Base-by-base conservation (phyloP, 169 alveolate genomes). In the Plasmodium reichenowi region DNA sequence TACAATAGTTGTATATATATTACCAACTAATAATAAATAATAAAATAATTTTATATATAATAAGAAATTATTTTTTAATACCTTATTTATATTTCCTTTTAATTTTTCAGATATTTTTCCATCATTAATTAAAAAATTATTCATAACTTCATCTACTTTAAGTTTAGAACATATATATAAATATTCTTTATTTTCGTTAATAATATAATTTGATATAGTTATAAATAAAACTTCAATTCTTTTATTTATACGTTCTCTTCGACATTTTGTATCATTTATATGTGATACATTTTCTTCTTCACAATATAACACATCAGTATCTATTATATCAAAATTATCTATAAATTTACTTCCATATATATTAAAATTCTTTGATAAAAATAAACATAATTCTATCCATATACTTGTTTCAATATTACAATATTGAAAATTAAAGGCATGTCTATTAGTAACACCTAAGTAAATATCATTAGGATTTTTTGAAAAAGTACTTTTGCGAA, bases 401-500 rank as follows among this genome's bases (percentile, higher is more conserved):
- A 86, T 86, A 45, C 88, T 86, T 71, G 92, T 86, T 66, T 86
- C 92, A 48, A 86, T 86, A 48, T 86, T 86, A 64, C 88, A 86
- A 22, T 72, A 72, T 62, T 86, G 88, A 60, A 71, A 72, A 59
- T 86, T 86, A 26, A 71, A 86, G 17, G 72, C 74, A 86, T 72
- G 50, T 56, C 56, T 70, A 64, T 70, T 86, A 12, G 92, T 86
- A 20, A 86, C 72, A n/a, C 78, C 87, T 56, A 86, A 72, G 8
- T 32, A 20, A 32, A 48, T 75, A n/a, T 22, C 72, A 64, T 58
- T 60, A 59, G 54, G 47, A 56, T 56, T 56, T 38, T 38, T 38
- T 38, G 47, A 38, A 38, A 38, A 38, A 5, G 47, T 38, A 38
- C 47, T 38, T 38, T 38, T 38, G 5, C 47, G 47, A 59, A 45